phyloP scores from a whole-genome alignment of 495 filamentous ascomycete genomes.

The Cenococcum geophilum region DNA sequence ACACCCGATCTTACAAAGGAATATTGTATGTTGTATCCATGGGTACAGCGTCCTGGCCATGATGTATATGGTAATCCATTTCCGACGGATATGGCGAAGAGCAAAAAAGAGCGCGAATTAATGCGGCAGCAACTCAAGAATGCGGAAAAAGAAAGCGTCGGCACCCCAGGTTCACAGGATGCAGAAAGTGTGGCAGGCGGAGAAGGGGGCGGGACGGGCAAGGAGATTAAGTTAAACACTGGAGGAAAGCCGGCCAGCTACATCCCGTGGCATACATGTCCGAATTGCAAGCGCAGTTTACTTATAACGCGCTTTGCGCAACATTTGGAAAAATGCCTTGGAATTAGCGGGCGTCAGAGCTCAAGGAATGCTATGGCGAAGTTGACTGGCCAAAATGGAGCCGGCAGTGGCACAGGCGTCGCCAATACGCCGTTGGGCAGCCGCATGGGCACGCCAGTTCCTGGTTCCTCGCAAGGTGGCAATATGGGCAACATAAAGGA shows the following conservation, averaged over 20 bases:
- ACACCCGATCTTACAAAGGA: conserved; percentile 33
- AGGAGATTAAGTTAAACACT: conserved; percentile 31
- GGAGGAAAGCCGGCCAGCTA: conserved; percentile 54
- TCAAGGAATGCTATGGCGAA: conserved; percentile 46
- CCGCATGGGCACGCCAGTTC: conserved; percentile 55
- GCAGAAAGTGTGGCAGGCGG: conserved; percentile 21
- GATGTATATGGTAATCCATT: conserved; percentile 82
- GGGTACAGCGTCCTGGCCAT: conserved; percentile 63
- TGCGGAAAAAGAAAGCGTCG: conserved; percentile 28
- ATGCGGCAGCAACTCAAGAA: conserved; percentile 32
- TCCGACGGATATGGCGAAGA: conserved; percentile 51
- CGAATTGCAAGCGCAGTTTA: conserved; percentile 55
- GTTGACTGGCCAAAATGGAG: conserved; percentile 29
- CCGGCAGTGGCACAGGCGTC: conserved; percentile 25
- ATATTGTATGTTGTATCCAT: conserved; percentile 73
- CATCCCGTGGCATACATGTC: conserved; percentile 67
- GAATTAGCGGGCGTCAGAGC: conserved; percentile 62
- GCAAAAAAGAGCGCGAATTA: conserved; percentile 46
- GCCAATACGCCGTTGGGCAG: conserved; percentile 53
- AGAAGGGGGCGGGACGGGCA: conserved; percentile 21
- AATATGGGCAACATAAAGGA: conserved; percentile 48
- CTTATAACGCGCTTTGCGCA: conserved; percentile 59
- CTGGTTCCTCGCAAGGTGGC: conserved; percentile 40
- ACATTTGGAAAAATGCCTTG: conserved; percentile 76
- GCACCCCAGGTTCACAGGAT: conserved; percentile 35